phyloP scores from a whole-genome alignment of 2,329 filamentous ascomycete genomes.

The Trichoderma gracile region DNA sequence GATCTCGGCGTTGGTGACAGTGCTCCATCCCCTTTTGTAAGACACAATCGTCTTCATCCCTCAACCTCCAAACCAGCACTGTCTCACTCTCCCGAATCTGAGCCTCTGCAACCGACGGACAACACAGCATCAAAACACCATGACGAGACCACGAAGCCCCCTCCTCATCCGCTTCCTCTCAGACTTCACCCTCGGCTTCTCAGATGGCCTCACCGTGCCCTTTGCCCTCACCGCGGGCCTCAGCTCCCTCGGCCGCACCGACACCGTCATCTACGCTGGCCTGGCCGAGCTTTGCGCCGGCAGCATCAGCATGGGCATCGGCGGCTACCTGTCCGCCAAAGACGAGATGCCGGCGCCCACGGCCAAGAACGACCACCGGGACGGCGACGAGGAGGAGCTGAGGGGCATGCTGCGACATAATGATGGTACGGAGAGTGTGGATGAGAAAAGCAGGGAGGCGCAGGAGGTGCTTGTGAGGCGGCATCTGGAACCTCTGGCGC shows the following conservation, averaged over 20 bases:
- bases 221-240: conserved; percentile 74
- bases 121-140: conserved; percentile 26
- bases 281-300: conserved; percentile 71
- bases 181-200: conserved; percentile 71
- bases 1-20: background rate
- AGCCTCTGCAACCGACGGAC: too few relatives aligned
- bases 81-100: background rate
- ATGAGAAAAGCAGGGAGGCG: conserved; percentile 25
- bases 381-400: conserved; percentile 31
- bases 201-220: conserved; percentile 73
- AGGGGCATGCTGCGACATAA: conserved; percentile 33
- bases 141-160: conserved; percentile 32
- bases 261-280: conserved; percentile 66
- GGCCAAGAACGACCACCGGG: background rate
- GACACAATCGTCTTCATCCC: background rate
- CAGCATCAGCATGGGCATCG: conserved; percentile 72
- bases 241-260: conserved; percentile 59
- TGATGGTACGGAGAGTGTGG: conserved; percentile 22
- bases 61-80: background rate
- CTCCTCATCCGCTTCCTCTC: conserved; percentile 49
- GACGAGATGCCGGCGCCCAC: conserved; percentile 35
- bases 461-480: conserved; percentile 34
- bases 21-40: background rate
- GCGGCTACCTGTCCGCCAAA: conserved; percentile 65
- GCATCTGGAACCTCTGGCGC: conserved; percentile 39